Conservation (phyloP, 2,329 filamentous ascomycete species). For the Fusarium proliferatum region DNA sequence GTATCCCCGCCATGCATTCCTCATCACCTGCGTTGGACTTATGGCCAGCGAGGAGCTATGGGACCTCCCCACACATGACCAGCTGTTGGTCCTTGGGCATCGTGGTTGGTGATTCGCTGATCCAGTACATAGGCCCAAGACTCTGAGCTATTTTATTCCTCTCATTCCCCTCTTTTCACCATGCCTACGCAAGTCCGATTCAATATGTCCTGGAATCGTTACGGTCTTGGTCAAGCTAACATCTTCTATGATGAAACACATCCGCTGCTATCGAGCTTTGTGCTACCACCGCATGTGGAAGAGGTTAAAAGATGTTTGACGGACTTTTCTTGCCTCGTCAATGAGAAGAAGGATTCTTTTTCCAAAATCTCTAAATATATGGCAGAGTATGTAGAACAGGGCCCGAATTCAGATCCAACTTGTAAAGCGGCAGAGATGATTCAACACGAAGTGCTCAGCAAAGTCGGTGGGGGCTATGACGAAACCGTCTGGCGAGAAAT, state of each 20-base stretch:
- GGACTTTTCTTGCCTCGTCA: conserved; percentile 16
- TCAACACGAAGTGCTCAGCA: neutral
- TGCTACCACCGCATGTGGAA: conserved; percentile 22
- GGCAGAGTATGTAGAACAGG: fast-evolving
- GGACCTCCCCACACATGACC: neutral
- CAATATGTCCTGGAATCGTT: conserved; percentile 13
- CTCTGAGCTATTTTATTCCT: neutral
- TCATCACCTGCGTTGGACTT: fast-evolving
- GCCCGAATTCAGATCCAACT: neutral
- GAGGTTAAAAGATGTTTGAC: conserved; percentile 8
- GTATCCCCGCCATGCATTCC: neutral
- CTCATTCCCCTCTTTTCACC: neutral
- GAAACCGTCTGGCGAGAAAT: conserved; percentile 5
- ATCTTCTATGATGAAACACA: conserved; percentile 23
- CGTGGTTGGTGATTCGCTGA: neutral
- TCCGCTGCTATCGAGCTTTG: neutral
- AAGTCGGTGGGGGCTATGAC: conserved; percentile 3
- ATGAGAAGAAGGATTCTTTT: neutral
- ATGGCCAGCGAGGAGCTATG: fast-evolving
- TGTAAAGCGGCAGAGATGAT: neutral
- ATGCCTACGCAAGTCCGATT: fast-evolving
- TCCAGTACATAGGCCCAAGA: neutral
- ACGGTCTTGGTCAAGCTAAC: neutral
- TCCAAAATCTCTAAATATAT: fast-evolving
- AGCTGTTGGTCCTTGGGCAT: neutral